These are phyloP conservation scores for Kondoa malvinella DNA, from an alignment of 768 basidiomycete species.

Conservation along the genomic window DNA sequence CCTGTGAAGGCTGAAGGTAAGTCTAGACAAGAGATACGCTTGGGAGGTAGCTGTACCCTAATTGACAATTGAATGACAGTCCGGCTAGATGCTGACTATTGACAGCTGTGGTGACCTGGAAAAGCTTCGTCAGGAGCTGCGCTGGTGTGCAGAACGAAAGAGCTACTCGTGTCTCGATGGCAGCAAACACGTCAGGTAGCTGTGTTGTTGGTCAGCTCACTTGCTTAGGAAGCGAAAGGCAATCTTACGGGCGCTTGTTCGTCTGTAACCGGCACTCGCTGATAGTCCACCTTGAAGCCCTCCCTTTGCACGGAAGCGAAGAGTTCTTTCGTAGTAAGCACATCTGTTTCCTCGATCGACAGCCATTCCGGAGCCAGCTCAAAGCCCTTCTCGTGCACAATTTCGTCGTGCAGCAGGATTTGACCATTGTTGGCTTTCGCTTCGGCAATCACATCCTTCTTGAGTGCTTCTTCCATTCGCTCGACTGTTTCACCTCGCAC, in stretches of 20 bases:
- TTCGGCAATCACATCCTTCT: constrained; percentile 71
- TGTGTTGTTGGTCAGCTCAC: constrained; percentile 74
- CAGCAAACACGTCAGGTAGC: constrained; percentile 64
- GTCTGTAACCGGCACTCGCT: constrained; percentile 16
- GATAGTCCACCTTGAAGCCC: constrained; percentile 49
- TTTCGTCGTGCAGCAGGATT: constrained; percentile 83
- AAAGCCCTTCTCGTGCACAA: constrained; percentile 83
- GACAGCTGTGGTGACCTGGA: constrained; percentile 26
- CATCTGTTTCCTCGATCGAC: constrained; percentile 45
- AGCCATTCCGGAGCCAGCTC: constrained; percentile 90
- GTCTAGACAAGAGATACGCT: too few species aligned
- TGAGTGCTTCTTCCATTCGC: constrained; percentile 71
- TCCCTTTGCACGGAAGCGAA: constrained; percentile 35
- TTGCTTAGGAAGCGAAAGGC: constrained; percentile 50
- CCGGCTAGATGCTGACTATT: constrained; percentile 43
- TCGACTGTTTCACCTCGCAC: constrained; percentile 81
- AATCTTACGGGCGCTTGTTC: constrained; percentile 27
- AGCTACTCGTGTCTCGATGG: constrained; percentile 56
- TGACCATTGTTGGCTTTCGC: constrained; percentile 47
- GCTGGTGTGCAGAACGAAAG: constrained; percentile 32
- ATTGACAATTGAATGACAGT: constrained; percentile 91
- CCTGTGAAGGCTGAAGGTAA: constrained; percentile 20
- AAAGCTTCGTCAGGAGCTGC: too few species aligned
- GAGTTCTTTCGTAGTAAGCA: constrained; percentile 52
- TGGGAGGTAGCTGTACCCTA: too few species aligned